phyloP scores from a whole-genome alignment of 805 yeast genomes.

The Yarrowia hollandica region DNA sequence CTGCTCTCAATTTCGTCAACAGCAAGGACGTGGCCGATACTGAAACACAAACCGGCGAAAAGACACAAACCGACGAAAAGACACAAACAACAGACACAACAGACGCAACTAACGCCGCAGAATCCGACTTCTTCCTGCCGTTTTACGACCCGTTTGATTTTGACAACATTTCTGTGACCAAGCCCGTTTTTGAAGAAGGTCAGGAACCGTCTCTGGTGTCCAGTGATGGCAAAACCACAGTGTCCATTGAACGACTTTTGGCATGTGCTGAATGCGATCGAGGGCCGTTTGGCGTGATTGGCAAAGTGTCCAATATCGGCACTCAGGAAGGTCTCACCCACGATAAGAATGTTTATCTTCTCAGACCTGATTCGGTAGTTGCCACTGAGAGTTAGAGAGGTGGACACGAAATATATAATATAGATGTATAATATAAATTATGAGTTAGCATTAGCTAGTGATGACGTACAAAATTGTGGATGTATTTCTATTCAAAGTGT shows the following conservation, averaged over 20 bases:
- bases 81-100: too few relatives aligned
- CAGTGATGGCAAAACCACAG: slow-evolving; percentile 7
- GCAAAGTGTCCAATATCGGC: slow-evolving; percentile 3
- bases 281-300: slow-evolving; percentile 26
- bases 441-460: too few relatives aligned
- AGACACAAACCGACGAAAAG: too few relatives aligned
- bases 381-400: not conserved
- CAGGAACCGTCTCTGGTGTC: not conserved
- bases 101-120: not conserved
- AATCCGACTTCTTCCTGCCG: not conserved
- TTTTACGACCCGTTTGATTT: slow-evolving; percentile 27
- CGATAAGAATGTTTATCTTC: slow-evolving; percentile 16
- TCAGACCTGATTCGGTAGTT: slow-evolving; percentile 21
- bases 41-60: too few relatives aligned
- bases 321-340: slow-evolving; percentile 7
- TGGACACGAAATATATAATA: not conserved
- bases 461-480: too few relatives aligned
- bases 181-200: slow-evolving; percentile 11
- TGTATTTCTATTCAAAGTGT: too few relatives aligned
- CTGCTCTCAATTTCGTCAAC: slow-evolving; percentile 24
- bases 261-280: slow-evolving; percentile 28
- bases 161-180: slow-evolving; percentile 26
- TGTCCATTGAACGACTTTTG: slow-evolving; percentile 11
- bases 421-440: not conserved
- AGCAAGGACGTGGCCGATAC: not conserved